Evolutionary conservation across 1,284 basidiomycete species (phyloP).

Genomic region (Anthracocystis panici-leucophaei): DNA sequence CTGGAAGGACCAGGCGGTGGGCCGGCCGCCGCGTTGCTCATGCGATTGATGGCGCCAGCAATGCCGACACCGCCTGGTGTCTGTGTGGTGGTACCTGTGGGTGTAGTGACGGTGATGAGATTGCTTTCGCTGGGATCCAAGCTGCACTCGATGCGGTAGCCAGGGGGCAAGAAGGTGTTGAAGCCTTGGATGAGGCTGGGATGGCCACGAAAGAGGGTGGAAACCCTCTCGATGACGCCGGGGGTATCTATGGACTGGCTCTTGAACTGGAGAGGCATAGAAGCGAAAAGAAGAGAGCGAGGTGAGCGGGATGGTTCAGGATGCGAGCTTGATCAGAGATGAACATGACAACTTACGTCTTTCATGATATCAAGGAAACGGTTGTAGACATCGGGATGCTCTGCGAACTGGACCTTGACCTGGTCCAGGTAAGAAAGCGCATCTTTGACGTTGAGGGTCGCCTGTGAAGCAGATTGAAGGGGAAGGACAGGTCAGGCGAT

Average conservation of each 20-base stretch:
- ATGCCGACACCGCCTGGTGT: slow-evolving; percentile 70
- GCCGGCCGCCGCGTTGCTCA: slow-evolving; percentile 55
- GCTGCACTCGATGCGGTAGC: slow-evolving; percentile 94
- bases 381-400: slow-evolving; percentile 95
- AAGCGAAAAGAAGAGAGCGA: neutral
- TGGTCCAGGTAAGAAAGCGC: slow-evolving; percentile 97
- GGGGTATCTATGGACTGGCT: slow-evolving; percentile 86
- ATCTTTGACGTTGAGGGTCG: slow-evolving; percentile 76
- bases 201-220: slow-evolving; percentile 92
- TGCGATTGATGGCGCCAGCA: slow-evolving; percentile 63
- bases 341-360: slow-evolving; percentile 72
- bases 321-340: neutral
- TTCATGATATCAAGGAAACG: slow-evolving; percentile 99
- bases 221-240: slow-evolving; percentile 96
- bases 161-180: slow-evolving; percentile 97
- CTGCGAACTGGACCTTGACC: slow-evolving; percentile 88
- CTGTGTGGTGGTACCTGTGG: slow-evolving; percentile 80
- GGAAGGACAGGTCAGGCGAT: neutral
- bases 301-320: slow-evolving; percentile 2
- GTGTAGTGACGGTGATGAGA: slow-evolving; percentile 94
- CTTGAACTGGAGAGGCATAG: slow-evolving; percentile 58
- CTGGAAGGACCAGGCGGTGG: slow-evolving; percentile 30
- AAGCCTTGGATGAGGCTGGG: slow-evolving; percentile 95
- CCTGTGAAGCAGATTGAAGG: slow-evolving; percentile 26
- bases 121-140: slow-evolving; percentile 75